phyloP scores from a whole-genome alignment of 2,329 filamentous ascomycete genomes.

The Echinosphaeria canescens region DNA sequence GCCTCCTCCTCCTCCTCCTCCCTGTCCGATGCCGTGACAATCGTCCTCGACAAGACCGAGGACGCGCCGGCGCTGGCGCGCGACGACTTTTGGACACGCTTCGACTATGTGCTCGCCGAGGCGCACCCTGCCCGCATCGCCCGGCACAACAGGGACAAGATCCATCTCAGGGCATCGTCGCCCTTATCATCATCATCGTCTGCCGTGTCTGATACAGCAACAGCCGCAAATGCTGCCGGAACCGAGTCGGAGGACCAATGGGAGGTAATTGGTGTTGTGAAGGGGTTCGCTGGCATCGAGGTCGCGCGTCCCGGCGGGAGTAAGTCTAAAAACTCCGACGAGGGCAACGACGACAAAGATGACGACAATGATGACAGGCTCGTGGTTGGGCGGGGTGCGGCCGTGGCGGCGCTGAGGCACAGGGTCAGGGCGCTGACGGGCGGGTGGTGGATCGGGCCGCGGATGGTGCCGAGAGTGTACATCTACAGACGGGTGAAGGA shows the following conservation, averaged over 20 bases:
- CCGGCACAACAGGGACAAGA: too few species aligned
- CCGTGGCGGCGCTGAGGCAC: slow-evolving; percentile 16
- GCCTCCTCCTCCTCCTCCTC: too few species aligned
- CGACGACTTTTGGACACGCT: slow-evolving; percentile 36
- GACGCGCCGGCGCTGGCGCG: slow-evolving; percentile 17
- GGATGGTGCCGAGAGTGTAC: slow-evolving; percentile 31
- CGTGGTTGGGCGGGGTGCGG: slow-evolving; percentile 22
- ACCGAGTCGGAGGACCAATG: slow-evolving; percentile 27
- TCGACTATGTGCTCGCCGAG: slow-evolving; percentile 42
- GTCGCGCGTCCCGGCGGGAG: slow-evolving; percentile 30
- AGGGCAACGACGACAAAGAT: too few species aligned
- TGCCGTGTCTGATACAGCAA: too few species aligned
- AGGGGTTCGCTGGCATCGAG: slow-evolving; percentile 36
- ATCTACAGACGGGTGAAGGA: slow-evolving; percentile 17
- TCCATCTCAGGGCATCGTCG: too few species aligned
- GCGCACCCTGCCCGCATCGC: too few species aligned
- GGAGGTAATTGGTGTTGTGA: slow-evolving; percentile 31
- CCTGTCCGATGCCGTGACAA: too few species aligned
- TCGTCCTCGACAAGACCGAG: slow-evolving; percentile 41
- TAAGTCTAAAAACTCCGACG: too few species aligned
- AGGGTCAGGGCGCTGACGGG: slow-evolving; percentile 22
- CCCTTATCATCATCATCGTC: too few species aligned
- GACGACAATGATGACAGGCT: slow-evolving; percentile 4
- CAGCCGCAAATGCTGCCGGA: slow-evolving; percentile 19
- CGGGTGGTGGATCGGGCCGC: slow-evolving; percentile 43